Evolutionary conservation across 1,284 basidiomycete species (phyloP).

Genomic region (Coniferiporia sulphurascens): DNA sequence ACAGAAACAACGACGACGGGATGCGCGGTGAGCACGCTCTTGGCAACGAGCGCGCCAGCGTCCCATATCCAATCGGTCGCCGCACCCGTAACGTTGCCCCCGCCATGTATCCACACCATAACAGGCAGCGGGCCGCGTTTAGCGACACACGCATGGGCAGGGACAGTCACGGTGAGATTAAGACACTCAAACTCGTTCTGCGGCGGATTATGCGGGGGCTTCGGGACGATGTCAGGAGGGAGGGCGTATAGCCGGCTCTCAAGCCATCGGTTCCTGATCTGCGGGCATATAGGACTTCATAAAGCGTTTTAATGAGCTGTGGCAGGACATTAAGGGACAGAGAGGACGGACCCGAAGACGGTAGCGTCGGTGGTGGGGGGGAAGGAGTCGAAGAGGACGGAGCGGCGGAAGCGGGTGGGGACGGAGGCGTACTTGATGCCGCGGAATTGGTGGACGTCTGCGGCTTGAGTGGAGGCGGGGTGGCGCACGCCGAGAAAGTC

Average conservation of each 20-base stretch:
- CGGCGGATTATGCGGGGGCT: slow-evolving; percentile 43
- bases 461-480: slow-evolving; percentile 47
- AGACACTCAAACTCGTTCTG: slow-evolving; percentile 71
- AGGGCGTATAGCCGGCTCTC: slow-evolving; percentile 63
- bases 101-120: slow-evolving; percentile 78
- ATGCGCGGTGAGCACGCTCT: slow-evolving; percentile 53
- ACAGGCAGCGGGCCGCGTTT: slow-evolving; percentile 46
- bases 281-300: slow-evolving; percentile 69
- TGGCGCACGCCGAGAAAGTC: slow-evolving; percentile 63
- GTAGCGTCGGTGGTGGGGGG: slow-evolving; percentile 55
- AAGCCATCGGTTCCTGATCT: slow-evolving; percentile 41
- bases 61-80: slow-evolving; percentile 75
- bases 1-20: slow-evolving; percentile 69
- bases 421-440: slow-evolving; percentile 72
- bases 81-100: slow-evolving; percentile 56
- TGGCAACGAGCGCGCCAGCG: slow-evolving; percentile 60
- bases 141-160: slow-evolving; percentile 38
- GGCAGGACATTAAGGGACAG: not conserved
- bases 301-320: not conserved
- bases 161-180: slow-evolving; percentile 72
- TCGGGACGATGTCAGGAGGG: slow-evolving; percentile 46
- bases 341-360: slow-evolving; percentile 47
- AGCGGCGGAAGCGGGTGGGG: slow-evolving; percentile 70
- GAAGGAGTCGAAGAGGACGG: slow-evolving; percentile 52
- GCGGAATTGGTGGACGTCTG: slow-evolving; percentile 61